Conservation (phyloP, 2,329 filamentous ascomycete genomes). For the Fonsecaea pugnacius region DNA sequence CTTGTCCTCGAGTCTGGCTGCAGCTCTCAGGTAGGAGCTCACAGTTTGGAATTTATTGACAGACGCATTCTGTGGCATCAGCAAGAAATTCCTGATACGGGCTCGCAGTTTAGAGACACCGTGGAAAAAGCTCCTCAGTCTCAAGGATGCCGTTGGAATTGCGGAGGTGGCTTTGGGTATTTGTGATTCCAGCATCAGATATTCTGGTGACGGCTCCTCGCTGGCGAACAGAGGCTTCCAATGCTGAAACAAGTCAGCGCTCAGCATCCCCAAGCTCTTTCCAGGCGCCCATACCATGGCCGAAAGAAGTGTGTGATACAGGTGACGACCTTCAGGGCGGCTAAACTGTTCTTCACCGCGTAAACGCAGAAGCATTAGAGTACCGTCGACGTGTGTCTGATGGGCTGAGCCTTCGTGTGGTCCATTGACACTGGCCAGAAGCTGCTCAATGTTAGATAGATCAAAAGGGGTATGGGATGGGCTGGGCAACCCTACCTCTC, state of each 20-base stretch:
- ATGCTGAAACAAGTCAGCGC: slow-evolving; percentile 24
- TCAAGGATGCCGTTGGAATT: slow-evolving; percentile 19
- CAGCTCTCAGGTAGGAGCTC: slow-evolving; percentile 24
- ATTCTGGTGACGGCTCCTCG: slow-evolving; percentile 28
- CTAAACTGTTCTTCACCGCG: slow-evolving; percentile 29
- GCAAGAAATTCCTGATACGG: slow-evolving; percentile 29
- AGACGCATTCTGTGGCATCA: slow-evolving; percentile 4
- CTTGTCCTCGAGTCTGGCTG: slow-evolving; percentile 25
- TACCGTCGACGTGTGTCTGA: slow-evolving; percentile 31
- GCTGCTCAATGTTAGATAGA: slow-evolving; percentile 19
- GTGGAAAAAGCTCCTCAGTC: slow-evolving; percentile 27
- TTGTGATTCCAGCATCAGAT: slow-evolving; percentile 28
- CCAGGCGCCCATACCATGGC: slow-evolving; percentile 24
- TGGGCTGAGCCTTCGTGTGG: slow-evolving; percentile 14
- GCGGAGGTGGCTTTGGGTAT: slow-evolving; percentile 18
- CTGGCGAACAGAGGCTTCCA: slow-evolving; percentile 30
- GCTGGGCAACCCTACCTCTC: slow-evolving; percentile 23
- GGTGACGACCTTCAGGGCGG: slow-evolving; percentile 23
- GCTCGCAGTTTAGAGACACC: slow-evolving; percentile 28
- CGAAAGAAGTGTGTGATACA: slow-evolving; percentile 26
- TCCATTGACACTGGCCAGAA: slow-evolving; percentile 24
- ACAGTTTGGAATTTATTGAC: slow-evolving; percentile 13
- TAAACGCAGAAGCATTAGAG: slow-evolving; percentile 27
- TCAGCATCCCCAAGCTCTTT: slow-evolving; percentile 14
- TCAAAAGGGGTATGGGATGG: background rate